A percentile compares a stretch with the other conserved stretches of the same genome.
phyloP scores from a whole-genome alignment of 2,329 filamentous ascomycete genomes.

The Pseudocercospora crystallina region DNA sequence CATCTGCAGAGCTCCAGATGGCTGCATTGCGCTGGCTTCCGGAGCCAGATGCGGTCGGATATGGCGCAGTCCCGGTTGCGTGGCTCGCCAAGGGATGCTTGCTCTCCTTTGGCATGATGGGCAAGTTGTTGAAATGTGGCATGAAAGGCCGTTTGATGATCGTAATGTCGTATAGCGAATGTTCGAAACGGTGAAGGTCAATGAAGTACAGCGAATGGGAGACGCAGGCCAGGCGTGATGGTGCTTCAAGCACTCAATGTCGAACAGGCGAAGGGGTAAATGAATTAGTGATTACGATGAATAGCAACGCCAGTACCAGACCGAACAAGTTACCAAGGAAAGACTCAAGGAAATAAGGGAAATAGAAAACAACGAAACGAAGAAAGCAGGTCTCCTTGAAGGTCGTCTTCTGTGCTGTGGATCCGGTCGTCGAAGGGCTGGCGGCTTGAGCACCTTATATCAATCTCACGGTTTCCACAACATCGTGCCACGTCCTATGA shows the following conservation, averaged over 20 bases:
- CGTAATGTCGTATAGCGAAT: no score
- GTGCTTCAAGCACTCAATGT: constrained; percentile 27
- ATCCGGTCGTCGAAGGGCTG: constrained; percentile 4
- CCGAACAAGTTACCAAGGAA: constrained; percentile 31
- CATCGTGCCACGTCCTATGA: constrained; percentile 8
- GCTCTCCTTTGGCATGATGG: constrained; percentile 48
- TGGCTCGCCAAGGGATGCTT: constrained; percentile 29
- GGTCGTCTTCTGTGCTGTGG: constrained; percentile 6
- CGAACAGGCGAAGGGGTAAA: constrained; percentile 5
- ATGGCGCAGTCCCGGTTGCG: constrained; percentile 34
- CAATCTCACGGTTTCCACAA: not conserved
- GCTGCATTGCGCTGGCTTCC: constrained; percentile 39
- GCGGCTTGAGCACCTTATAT: constrained; percentile 24
- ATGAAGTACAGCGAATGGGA: not conserved
- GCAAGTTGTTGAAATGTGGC: constrained; percentile 27
- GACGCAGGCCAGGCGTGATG: constrained; percentile 15
- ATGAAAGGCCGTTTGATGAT: constrained; percentile 21
- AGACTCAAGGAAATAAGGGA: constrained; percentile 34
- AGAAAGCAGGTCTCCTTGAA: constrained; percentile 12
- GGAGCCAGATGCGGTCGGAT: constrained; percentile 35
- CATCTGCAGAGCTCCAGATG: constrained; percentile 71
- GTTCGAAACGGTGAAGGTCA: no score
- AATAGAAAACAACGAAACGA: constrained; percentile 20
- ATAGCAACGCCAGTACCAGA: constrained; percentile 32
- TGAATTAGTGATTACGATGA: constrained; percentile 22